Percentiles rank a stretch among this genome's conserved stretches.
Evolutionary conservation across 352 stramenopile genomes (phyloP).

Genomic region (Pythium vanterpoolii): DNA sequence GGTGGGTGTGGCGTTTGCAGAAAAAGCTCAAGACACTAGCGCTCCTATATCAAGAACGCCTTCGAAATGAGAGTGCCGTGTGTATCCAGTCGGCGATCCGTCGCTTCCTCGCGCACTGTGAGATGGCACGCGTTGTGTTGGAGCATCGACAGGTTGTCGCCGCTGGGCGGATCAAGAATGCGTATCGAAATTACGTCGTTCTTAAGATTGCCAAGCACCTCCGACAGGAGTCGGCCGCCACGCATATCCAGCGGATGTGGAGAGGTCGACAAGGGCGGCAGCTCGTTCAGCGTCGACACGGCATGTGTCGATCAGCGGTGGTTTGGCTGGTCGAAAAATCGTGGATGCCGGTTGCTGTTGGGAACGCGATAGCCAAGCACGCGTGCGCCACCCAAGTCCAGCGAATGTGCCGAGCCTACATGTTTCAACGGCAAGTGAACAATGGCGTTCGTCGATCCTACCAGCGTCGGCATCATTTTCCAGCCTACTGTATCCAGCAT

Average conservation of each 20-base stretch:
- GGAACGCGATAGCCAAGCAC: constrained; percentile 1
- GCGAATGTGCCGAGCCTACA: constrained; percentile 11
- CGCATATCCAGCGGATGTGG: constrained; percentile 26
- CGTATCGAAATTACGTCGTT: constrained; percentile 27
- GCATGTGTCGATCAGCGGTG: constrained; percentile 2
- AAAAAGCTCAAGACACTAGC: constrained; percentile 20
- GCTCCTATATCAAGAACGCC: constrained; percentile 18
- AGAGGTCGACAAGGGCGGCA: constrained; percentile 20
- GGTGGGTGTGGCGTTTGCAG: constrained; percentile 23
- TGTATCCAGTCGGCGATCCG: constrained; percentile 26
- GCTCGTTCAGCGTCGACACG: background rate
- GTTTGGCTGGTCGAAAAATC: background rate
- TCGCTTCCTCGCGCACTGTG: constrained; percentile 15
- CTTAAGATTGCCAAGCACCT: constrained; percentile 23
- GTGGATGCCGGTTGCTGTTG: constrained; percentile 15
- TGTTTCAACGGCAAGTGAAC: constrained; percentile 10
- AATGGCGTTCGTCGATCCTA: background rate
- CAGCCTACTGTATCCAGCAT: constrained; percentile 22
- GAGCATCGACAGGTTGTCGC: constrained; percentile 14
- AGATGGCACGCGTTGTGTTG: constrained; percentile 18
- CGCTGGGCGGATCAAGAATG: constrained; percentile 23
- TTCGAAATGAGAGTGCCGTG: constrained; percentile 22
- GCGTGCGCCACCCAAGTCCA: constrained; percentile 16
- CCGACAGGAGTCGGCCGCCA: constrained; percentile 2
- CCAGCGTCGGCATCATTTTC: constrained; percentile 22